Conservation (phyloP, 805 yeast species). For the Helenozyma baotianmanensis region DNA sequence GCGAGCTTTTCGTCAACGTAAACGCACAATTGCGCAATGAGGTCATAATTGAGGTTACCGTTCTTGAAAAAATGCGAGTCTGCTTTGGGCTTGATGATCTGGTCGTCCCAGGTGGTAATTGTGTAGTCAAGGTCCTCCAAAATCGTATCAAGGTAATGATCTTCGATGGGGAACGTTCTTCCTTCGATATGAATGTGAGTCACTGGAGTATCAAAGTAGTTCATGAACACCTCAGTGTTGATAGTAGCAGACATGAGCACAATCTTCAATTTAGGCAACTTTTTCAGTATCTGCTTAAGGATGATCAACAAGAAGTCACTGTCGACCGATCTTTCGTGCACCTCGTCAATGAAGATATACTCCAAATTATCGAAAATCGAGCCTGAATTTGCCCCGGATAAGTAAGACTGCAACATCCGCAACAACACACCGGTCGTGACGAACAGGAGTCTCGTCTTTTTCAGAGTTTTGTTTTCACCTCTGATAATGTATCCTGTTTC, state of each 20-base stretch:
- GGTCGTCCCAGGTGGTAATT: slow-evolving; percentile 35
- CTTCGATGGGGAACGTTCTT: slow-evolving; percentile 86
- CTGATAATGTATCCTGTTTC: slow-evolving; percentile 88
- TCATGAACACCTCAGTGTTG: slow-evolving; percentile 59
- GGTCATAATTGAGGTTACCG: slow-evolving; percentile 71
- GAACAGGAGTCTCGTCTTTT: slow-evolving; percentile 69
- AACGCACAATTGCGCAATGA: slow-evolving; percentile 54
- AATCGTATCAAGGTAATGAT: slow-evolving; percentile 66
- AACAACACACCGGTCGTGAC: slow-evolving; percentile 91
- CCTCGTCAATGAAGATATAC: slow-evolving; percentile 86
- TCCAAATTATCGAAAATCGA: slow-evolving; percentile 51
- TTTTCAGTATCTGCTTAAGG: slow-evolving; percentile 54
- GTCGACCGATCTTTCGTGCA: slow-evolving; percentile 93
- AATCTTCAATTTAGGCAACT: slow-evolving; percentile 54
- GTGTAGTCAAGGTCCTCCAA: slow-evolving; percentile 54
- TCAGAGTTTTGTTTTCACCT: slow-evolving; percentile 72
- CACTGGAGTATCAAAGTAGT: slow-evolving; percentile 51
- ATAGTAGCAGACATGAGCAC: slow-evolving; percentile 95
- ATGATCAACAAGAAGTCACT: slow-evolving; percentile 80
- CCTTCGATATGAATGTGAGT: slow-evolving; percentile 85
- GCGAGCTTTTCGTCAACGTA: slow-evolving; percentile 49
- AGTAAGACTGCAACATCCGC: slow-evolving; percentile 67
- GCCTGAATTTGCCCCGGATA: slow-evolving; percentile 17
- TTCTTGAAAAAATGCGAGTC: slow-evolving; percentile 60
- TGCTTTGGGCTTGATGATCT: slow-evolving; percentile 50